These are phyloP conservation scores for Fusarium coicis DNA, from an alignment of 2,329 filamentous ascomycete genomes.

Conservation along the genomic window DNA sequence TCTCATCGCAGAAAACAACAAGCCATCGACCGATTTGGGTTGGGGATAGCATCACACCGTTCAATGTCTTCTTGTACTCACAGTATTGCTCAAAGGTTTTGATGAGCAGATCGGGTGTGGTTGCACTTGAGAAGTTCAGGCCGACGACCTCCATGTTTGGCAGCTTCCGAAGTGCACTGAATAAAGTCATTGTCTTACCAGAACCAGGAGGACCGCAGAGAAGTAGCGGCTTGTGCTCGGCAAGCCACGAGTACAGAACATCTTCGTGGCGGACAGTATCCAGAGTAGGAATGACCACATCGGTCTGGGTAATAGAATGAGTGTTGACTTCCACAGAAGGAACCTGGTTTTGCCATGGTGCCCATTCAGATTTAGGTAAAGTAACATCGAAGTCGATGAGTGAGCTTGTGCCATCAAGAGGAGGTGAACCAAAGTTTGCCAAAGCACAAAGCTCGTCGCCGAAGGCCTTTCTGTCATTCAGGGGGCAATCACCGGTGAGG, in stretches of 20 bases:
- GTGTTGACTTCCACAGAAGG: slow-evolving; percentile 97
- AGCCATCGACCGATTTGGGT: slow-evolving; percentile 98
- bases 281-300: slow-evolving; percentile 96
- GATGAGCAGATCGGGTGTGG: slow-evolving; percentile 95
- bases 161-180: slow-evolving; percentile 94
- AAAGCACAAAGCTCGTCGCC: slow-evolving; percentile 85
- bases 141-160: slow-evolving; percentile 99
- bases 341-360: slow-evolving; percentile 93
- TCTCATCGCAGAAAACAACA: slow-evolving; percentile 98
- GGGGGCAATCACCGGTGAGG: slow-evolving; percentile 91
- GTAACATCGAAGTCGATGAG: slow-evolving; percentile 96
- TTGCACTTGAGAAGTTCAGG: slow-evolving; percentile 99
- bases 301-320: slow-evolving; percentile 96
- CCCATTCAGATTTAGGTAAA: slow-evolving; percentile 89
- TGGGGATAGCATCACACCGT: slow-evolving; percentile 93
- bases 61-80: slow-evolving; percentile 98
- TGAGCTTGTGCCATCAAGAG: slow-evolving; percentile 80
- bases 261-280: slow-evolving; percentile 98
- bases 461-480: slow-evolving; percentile 87
- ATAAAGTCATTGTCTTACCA: slow-evolving; percentile 99
- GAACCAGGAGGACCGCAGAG: slow-evolving; percentile 98
- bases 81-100: slow-evolving; percentile 99
- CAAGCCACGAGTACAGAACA: slow-evolving; percentile 99
- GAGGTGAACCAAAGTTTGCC: slow-evolving; percentile 86
- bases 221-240: slow-evolving; percentile 96